These are phyloP conservation scores for Cutaneotrichosporon mucoides DNA, from an alignment of 1,284 basidiomycete genomes.

Conservation along the genomic window DNA sequence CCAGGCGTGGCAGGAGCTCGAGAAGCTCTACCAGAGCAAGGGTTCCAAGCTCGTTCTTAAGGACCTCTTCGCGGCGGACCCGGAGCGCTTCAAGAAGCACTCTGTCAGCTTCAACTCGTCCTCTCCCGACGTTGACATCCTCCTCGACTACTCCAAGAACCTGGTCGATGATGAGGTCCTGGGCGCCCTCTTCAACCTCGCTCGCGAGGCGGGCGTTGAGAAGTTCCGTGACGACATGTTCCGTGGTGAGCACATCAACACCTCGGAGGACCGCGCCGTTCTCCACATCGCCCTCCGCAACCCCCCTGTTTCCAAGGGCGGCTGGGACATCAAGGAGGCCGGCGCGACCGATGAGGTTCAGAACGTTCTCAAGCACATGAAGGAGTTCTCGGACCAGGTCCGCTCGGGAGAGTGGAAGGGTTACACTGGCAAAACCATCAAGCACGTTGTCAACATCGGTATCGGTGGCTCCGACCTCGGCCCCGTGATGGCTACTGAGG, in stretches of 20 bases:
- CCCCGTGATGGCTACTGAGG: slow-evolving; percentile 98
- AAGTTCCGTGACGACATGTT: slow-evolving; percentile 88
- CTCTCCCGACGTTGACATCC: slow-evolving; percentile 65
- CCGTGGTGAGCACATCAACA: slow-evolving; percentile 94
- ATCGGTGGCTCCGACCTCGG: slow-evolving; percentile 98
- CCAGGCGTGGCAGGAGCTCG: slow-evolving; percentile 84
- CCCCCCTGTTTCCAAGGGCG: slow-evolving; percentile 56
- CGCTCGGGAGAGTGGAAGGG: slow-evolving; percentile 89
- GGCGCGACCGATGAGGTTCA: slow-evolving; percentile 75
- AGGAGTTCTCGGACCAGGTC: slow-evolving; percentile 79
- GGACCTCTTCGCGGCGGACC: slow-evolving; percentile 86
- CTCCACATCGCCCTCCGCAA: slow-evolving; percentile 92
- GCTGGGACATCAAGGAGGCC: slow-evolving; percentile 64
- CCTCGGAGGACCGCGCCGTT: slow-evolving; percentile 93
- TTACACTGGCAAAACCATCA: slow-evolving; percentile 93
- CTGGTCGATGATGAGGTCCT: slow-evolving; percentile 84
- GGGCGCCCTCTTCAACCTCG: slow-evolving; percentile 69
- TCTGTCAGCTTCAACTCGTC: slow-evolving; percentile 70
- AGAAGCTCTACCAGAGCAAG: slow-evolving; percentile 74
- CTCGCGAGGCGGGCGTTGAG: slow-evolving; percentile 82
- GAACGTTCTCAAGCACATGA: slow-evolving; percentile 84
- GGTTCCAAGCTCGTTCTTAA: slow-evolving; percentile 73
- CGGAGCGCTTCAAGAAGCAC: slow-evolving; percentile 77
- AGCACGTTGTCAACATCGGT: slow-evolving; percentile 95
- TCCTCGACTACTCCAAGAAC: slow-evolving; percentile 97